These are phyloP conservation scores for Melampsora medusae DNA, from an alignment of 1,284 basidiomycete genomes.

Conservation along the genomic window DNA sequence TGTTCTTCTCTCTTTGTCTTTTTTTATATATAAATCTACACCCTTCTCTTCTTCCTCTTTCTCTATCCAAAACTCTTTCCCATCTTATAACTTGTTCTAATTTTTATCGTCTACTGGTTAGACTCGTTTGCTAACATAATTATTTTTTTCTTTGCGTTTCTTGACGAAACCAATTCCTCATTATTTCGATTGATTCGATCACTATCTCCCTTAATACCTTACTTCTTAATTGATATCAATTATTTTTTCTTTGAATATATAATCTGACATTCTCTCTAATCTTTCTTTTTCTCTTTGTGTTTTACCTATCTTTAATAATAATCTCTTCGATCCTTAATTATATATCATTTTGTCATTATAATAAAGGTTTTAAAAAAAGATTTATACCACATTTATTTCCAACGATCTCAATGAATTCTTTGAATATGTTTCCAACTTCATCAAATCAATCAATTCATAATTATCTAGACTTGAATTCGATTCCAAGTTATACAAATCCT, in stretches of 20 bases:
- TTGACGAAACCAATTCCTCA: background rate
- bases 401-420: background rate
- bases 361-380: background rate
- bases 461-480: background rate
- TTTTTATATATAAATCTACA: too few species aligned
- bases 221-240: too few species aligned
- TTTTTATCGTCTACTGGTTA: background rate
- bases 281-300: background rate
- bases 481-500: background rate
- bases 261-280: too few species aligned
- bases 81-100: background rate
- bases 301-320: background rate
- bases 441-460: background rate
- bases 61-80: too few species aligned
- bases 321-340: background rate
- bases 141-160: background rate
- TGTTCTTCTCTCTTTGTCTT: too few species aligned
- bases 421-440: background rate
- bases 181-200: too few species aligned
- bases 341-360: background rate
- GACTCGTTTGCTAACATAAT: background rate
- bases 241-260: too few species aligned
- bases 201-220: too few species aligned
- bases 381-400: background rate
- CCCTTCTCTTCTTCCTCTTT: too few species aligned